Percentiles rank a stretch among this genome's conserved stretches.
Conservation (phyloP, 106 monocot species). For the Agapanthus africanus region DNA sequence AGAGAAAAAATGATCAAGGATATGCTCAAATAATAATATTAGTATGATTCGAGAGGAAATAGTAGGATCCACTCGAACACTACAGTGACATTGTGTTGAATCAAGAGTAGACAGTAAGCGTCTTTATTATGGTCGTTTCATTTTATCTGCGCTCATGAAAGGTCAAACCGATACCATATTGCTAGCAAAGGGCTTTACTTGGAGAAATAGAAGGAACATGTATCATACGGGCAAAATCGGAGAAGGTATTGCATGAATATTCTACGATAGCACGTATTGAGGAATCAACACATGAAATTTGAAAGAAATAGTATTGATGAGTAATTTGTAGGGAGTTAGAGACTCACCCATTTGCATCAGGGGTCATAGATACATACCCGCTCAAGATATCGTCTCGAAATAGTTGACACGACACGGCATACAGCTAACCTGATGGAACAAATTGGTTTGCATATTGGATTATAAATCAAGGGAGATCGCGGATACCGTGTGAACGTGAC, state of each 20-base stretch:
- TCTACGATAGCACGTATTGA: not conserved
- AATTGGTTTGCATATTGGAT: no score
- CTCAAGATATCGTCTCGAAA: slow-evolving; percentile 8
- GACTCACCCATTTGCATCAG: not conserved
- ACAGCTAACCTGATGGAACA: not conserved
- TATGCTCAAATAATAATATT: not conserved
- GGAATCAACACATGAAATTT: slow-evolving; percentile 1
- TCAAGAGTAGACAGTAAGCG: slow-evolving; percentile 6
- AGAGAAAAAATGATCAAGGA: not conserved
- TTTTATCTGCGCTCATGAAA: not conserved
- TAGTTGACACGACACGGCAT: slow-evolving; percentile 4
- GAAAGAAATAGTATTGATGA: slow-evolving; percentile 11
- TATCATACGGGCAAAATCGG: not conserved
- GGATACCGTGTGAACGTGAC: no score
- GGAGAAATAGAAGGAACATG: slow-evolving; percentile 3
- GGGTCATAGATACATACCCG: not conserved
- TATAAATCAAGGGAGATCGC: slow-evolving; percentile 8
- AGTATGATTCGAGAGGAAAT: slow-evolving; percentile 1
- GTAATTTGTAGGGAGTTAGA: not conserved
- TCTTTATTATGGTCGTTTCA: slow-evolving; percentile 15
- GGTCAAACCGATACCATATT: not conserved
- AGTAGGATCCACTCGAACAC: slow-evolving; percentile 7
- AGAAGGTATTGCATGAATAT: slow-evolving; percentile 8
- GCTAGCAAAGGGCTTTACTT: slow-evolving; percentile 3
- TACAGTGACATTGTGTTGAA: slow-evolving; percentile 3